Conservation (phyloP, 140 eudicot species). For the Senecio squalidus region DNA sequence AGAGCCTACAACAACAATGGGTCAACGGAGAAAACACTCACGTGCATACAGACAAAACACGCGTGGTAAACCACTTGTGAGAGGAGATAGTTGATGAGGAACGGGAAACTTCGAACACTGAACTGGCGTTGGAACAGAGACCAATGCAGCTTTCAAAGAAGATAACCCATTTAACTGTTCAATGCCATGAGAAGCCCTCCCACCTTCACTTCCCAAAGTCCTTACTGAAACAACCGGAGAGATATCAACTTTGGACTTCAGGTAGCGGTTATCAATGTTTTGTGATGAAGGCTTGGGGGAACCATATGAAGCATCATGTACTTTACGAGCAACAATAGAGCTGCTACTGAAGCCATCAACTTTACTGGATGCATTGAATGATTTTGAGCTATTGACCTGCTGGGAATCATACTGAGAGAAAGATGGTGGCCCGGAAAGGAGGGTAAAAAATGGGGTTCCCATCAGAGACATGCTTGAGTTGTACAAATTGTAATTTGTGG, state of each 20-base stretch:
- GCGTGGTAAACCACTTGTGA: conserved; percentile 43
- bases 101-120: conserved; percentile 30
- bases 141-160: conserved; percentile 23
- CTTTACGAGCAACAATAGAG: conserved; percentile 17
- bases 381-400: conserved; percentile 30
- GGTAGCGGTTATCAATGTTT: conserved; percentile 24
- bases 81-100: conserved; percentile 22
- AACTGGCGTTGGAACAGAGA: conserved; percentile 24
- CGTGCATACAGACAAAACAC: conserved; percentile 69
- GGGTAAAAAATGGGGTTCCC: conserved; percentile 51
- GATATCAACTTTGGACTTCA: conserved; percentile 21
- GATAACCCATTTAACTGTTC: conserved; percentile 23
- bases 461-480: conserved; percentile 35
- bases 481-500: conserved; percentile 28
- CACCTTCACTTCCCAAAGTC: conserved; percentile 13
- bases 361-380: conserved; percentile 26
- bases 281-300: conserved; percentile 25
- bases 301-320: conserved; percentile 31
- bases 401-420: conserved; percentile 35
- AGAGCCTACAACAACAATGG: conserved; percentile 1
- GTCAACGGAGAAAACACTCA: conserved; percentile 28
- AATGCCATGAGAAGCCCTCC: conserved; percentile 21
- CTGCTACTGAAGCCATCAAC: conserved; percentile 17
- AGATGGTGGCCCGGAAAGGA: conserved; percentile 52
- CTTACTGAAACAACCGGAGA: conserved; percentile 27